Evolutionary conservation across 805 yeast genomes (phyloP), one percentile per base, ranked within the genome.

Genomic region (Metschnikowia lachancei): DNA sequence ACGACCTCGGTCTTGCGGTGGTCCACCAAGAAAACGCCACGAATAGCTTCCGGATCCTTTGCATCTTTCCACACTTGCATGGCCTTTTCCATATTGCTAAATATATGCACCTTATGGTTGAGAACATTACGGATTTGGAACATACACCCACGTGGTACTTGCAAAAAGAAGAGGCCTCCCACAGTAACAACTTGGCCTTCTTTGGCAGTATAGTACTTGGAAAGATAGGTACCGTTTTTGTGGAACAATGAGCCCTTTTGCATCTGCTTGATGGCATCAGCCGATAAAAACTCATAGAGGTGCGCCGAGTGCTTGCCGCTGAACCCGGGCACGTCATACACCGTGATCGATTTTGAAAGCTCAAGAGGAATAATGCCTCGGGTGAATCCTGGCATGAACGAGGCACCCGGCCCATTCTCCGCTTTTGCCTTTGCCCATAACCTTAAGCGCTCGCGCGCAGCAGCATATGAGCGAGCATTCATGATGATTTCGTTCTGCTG

Each of bases 301-400:
- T 69, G 74, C 17, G 54, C 56, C 8, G 57, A 47, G 3, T 38
- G 6, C 12, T 39, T 28, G 0, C 56, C 49, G 14, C 65, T 54
- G 49, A 72, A 76, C 0, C 82, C 82, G 0, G 81, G 81, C 1
- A 76, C 75, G 54, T 78, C 82, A 41, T 64, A 60, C 3, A 76
- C 52, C 1, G 62, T 56, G 19, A 59, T 60, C 4, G 45, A 55
- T 76, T 61, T 17, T 48, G 66, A 45, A 24, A 67, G 49, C 10
- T 54, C 58, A 17, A 63, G 49, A 3, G 60, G 62, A 22, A 78
- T 73, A 12, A 73, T 56, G 3, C 70, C 74, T 56, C 87, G 73
- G 0, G 96, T 89, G 60, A 82, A 79, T 22, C 89, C 89, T 0
- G 96, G 96, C 38, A 84, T 64, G 43, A 69, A 62, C 32, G 80